phyloP scores from a whole-genome alignment of 2,329 filamentous ascomycete genomes.

The Polychaeton citri region DNA sequence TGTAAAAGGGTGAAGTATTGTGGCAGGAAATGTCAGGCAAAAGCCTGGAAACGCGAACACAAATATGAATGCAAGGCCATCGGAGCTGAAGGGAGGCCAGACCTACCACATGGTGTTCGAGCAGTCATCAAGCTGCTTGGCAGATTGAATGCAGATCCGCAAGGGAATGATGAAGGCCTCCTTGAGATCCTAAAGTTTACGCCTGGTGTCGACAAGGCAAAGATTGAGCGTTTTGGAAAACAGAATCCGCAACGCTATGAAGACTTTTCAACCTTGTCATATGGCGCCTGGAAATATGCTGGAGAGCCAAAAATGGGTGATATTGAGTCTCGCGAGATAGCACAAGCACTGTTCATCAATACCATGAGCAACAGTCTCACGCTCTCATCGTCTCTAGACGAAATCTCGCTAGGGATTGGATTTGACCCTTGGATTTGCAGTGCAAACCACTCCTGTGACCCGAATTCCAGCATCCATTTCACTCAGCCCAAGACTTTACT shows the following conservation, averaged over 20 bases:
- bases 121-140: constrained; percentile 41
- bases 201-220: constrained; percentile 20
- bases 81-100: constrained; percentile 24
- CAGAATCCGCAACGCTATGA: constrained; percentile 29
- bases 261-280: constrained; percentile 39
- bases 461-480: too few species aligned
- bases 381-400: too few species aligned
- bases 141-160: constrained; percentile 11
- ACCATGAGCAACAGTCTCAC: too few species aligned
- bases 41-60: constrained; percentile 46
- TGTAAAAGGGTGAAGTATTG: too few species aligned
- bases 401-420: too few species aligned
- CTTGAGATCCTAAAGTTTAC: constrained; percentile 13
- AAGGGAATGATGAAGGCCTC: constrained; percentile 11
- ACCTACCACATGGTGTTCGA: constrained; percentile 42
- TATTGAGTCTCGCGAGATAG: constrained; percentile 10
- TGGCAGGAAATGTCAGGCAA: constrained; percentile 45
- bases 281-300: constrained; percentile 42
- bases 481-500: too few species aligned
- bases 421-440: too few species aligned
- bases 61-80: constrained; percentile 46
- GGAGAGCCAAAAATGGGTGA: constrained; percentile 13
- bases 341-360: too few species aligned
- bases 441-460: too few species aligned
- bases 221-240: constrained; percentile 35